Evolutionary conservation across 176 grass and related monocot genomes (phyloP).

Genomic region (Poa pratensis): DNA sequence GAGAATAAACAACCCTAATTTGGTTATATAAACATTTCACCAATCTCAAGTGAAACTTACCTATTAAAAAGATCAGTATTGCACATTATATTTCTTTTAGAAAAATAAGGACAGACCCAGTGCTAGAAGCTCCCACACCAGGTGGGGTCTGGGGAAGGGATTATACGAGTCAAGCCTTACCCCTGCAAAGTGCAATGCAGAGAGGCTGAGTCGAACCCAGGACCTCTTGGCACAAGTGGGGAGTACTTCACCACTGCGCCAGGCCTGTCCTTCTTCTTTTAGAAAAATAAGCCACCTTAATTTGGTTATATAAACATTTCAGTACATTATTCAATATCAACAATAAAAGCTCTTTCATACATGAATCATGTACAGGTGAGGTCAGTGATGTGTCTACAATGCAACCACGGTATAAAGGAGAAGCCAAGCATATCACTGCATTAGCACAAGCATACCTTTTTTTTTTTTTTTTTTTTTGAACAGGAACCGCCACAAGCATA

Average conservation of each 20-base stretch:
- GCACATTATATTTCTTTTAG: too few relatives aligned
- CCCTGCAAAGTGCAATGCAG: too few relatives aligned
- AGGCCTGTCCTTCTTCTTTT: too few relatives aligned
- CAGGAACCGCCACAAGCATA: slow-evolving; percentile 47
- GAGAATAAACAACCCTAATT: too few relatives aligned
- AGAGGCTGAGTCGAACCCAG: too few relatives aligned
- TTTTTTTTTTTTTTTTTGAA: too few relatives aligned
- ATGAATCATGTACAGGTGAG: neutral
- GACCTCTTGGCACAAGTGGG: too few relatives aligned
- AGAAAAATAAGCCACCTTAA: slow-evolving; percentile 7
- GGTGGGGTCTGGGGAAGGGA: too few relatives aligned
- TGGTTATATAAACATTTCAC: neutral
- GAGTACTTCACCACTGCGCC: too few relatives aligned
- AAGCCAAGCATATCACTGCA: neutral
- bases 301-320: slow-evolving; percentile 14
- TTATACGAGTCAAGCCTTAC: too few relatives aligned
- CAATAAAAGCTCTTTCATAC: neutral
- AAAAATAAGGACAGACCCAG: too few relatives aligned
- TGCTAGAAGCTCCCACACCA: too few relatives aligned
- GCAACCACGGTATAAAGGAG: slow-evolving; percentile 1
- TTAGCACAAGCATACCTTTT: slow-evolving; percentile 55
- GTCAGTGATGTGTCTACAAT: neutral
- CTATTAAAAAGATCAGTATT: neutral
- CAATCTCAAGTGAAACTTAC: neutral
- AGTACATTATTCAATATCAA: neutral